Evolutionary conservation across 1,284 basidiomycete genomes (phyloP).

Genomic region (Gomphus bonarii): DNA sequence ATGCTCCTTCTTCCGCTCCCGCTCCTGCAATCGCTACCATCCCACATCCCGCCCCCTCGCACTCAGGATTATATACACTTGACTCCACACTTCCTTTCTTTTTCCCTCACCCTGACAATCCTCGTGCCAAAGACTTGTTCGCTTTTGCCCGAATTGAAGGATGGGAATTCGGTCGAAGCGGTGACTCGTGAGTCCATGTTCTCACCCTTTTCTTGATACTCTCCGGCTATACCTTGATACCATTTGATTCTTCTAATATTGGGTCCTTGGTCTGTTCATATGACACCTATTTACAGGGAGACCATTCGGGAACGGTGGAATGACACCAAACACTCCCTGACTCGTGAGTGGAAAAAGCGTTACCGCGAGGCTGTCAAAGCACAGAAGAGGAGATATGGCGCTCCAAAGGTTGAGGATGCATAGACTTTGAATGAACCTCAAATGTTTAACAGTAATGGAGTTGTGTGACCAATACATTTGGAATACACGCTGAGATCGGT

Average conservation of each 20-base stretch:
- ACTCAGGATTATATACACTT: slow-evolving; percentile 22
- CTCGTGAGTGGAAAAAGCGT: slow-evolving; percentile 70
- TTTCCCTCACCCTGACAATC: slow-evolving; percentile 36
- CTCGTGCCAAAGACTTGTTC: slow-evolving; percentile 28
- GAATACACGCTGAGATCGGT: too few relatives aligned
- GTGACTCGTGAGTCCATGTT: slow-evolving; percentile 30
- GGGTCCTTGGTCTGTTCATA: not conserved
- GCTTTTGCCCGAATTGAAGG: slow-evolving; percentile 33
- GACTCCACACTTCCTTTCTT: slow-evolving; percentile 49
- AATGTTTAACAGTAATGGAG: too few relatives aligned
- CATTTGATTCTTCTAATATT: not conserved
- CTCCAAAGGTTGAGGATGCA: not conserved
- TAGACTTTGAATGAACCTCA: not conserved
- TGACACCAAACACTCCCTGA: slow-evolving; percentile 55
- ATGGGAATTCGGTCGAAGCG: slow-evolving; percentile 22
- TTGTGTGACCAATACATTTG: too few relatives aligned
- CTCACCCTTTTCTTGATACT: not conserved
- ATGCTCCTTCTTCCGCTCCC: slow-evolving; percentile 11
- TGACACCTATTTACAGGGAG: slow-evolving; percentile 25
- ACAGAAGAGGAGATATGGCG: slow-evolving; percentile 46
- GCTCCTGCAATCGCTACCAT: not conserved
- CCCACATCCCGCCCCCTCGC: slow-evolving; percentile 10
- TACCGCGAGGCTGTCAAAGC: slow-evolving; percentile 71
- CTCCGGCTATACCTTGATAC: not conserved
- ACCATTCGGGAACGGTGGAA: slow-evolving; percentile 68